These are phyloP conservation scores for Hygrophila difformis DNA, from an alignment of 257 asterid species.

Conservation along the genomic window DNA sequence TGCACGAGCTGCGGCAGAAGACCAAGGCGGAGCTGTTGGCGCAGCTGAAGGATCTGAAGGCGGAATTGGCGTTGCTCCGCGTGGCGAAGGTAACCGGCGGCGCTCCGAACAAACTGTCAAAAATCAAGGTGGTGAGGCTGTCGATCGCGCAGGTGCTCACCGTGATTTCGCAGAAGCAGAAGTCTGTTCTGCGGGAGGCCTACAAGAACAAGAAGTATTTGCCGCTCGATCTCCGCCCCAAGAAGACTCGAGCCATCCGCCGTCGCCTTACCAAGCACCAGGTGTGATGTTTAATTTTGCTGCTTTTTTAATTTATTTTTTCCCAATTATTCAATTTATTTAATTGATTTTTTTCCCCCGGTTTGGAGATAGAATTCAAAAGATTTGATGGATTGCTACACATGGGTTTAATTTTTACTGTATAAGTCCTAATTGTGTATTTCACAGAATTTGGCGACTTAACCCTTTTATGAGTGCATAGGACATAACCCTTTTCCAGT, in stretches of 20 bases:
- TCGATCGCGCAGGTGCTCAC: slow-evolving; percentile 63
- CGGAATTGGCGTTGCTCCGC: slow-evolving; percentile 47
- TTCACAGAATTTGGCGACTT: too few species aligned
- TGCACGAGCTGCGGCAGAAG: slow-evolving; percentile 57
- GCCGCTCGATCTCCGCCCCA: slow-evolving; percentile 67
- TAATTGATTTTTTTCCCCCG: too few species aligned
- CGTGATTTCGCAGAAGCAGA: slow-evolving; percentile 59
- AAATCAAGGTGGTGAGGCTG: slow-evolving; percentile 53
- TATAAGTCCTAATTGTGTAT: too few species aligned
- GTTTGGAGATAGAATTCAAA: too few species aligned
- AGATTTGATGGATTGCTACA: too few species aligned
- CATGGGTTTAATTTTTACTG: too few species aligned
- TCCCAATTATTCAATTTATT: neutral
- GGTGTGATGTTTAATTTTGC: slow-evolving; percentile 34
- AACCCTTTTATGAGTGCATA: too few species aligned
- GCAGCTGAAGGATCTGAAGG: slow-evolving; percentile 50
- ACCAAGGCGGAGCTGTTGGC: slow-evolving; percentile 36
- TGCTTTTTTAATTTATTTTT: too few species aligned
- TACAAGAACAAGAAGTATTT: slow-evolving; percentile 55
- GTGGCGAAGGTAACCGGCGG: slow-evolving; percentile 63
- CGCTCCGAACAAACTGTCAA: slow-evolving; percentile 59
- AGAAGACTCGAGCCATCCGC: slow-evolving; percentile 66
- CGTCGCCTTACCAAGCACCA: slow-evolving; percentile 65
- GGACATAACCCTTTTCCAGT: too few species aligned
- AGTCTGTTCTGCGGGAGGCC: slow-evolving; percentile 41